A percentile compares a stretch with the other conserved stretches of the same genome.
These are phyloP conservation scores for Orbilia javanica DNA, from an alignment of 2,329 filamentous ascomycete species.

Conservation along the genomic window DNA sequence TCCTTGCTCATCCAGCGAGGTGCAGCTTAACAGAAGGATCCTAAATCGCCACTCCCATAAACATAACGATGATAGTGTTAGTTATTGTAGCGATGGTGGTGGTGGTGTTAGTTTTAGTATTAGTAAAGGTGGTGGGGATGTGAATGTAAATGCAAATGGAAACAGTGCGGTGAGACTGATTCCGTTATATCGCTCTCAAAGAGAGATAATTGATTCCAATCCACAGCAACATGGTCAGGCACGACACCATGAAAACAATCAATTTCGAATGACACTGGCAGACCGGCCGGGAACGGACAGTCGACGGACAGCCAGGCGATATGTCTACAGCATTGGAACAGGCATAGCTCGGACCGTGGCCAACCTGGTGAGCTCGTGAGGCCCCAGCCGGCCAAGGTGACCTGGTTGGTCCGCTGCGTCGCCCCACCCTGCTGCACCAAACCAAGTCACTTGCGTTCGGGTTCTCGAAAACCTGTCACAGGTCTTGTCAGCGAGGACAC, in stretches of 20 bases:
- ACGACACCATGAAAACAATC: too few species aligned
- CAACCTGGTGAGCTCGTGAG: constrained; percentile 45
- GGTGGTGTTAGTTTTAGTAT: too few species aligned
- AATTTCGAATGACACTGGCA: constrained; percentile 25
- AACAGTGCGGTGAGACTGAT: background rate
- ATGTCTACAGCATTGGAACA: too few species aligned
- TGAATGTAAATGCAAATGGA: background rate
- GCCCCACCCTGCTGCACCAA: background rate
- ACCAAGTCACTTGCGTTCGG: constrained; percentile 9
- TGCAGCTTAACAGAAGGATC: too few species aligned
- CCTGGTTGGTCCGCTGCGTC: constrained; percentile 1
- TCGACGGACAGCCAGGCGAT: background rate
- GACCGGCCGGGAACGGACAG: constrained; percentile 13
- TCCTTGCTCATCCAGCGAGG: background rate
- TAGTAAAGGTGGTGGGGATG: background rate
- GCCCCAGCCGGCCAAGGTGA: constrained; percentile 38
- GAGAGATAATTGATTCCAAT: background rate
- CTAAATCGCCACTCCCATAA: too few species aligned
- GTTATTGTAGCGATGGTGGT: background rate
- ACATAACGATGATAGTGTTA: too few species aligned
- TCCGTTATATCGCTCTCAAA: background rate
- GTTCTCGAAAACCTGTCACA: constrained; percentile 1
- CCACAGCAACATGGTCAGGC: too few species aligned
- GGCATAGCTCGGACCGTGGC: background rate
- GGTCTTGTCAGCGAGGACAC: background rate